A percentile compares a stretch with the other conserved stretches of the same genome.
Evolutionary conservation across 1,284 basidiomycete genomes (phyloP).

Genomic region (Ustilago xerochloae): DNA sequence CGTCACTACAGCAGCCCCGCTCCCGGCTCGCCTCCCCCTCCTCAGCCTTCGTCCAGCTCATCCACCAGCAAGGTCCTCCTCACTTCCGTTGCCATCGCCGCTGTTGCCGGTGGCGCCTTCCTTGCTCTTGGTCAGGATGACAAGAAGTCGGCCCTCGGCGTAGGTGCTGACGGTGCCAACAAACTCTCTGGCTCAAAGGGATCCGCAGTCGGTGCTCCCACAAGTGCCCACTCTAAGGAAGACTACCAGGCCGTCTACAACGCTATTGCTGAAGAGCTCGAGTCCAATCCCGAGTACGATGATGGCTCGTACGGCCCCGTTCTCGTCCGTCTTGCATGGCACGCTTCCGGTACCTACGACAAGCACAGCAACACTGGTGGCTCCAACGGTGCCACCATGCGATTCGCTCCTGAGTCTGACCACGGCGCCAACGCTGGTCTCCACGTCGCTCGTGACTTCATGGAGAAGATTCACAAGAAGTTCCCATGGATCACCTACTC

Average conservation of each 20-base stretch:
- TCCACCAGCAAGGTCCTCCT: conserved; percentile 46
- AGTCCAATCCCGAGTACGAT: conserved; percentile 60
- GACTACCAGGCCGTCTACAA: conserved; percentile 68
- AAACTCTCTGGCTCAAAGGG: conserved; percentile 49
- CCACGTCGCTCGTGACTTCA: conserved; percentile 80
- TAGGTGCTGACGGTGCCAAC: conserved; percentile 51
- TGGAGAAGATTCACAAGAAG: conserved; percentile 84
- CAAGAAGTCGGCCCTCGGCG: conserved; percentile 48
- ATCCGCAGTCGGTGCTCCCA: conserved; percentile 16
- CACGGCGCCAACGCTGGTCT: conserved; percentile 91
- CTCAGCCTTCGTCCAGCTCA: conserved; percentile 37
- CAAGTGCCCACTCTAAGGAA: conserved; percentile 44
- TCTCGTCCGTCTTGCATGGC: conserved; percentile 89
- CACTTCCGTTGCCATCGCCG: conserved; percentile 48
- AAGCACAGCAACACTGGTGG: conserved; percentile 87
- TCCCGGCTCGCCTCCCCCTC: conserved; percentile 44
- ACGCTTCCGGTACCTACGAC: conserved; percentile 79
- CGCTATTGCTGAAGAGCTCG: conserved; percentile 61
- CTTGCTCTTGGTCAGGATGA: conserved; percentile 39
- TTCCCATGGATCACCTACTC: conserved; percentile 66
- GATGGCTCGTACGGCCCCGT: conserved; percentile 70
- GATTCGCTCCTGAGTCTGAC: conserved; percentile 70
- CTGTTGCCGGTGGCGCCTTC: conserved; percentile 50
- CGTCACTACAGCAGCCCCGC: conserved; percentile 50
- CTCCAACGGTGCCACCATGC: conserved; percentile 69